phyloP scores from a whole-genome alignment of 1,139 yeast species.

The Diutina rugosa region DNA sequence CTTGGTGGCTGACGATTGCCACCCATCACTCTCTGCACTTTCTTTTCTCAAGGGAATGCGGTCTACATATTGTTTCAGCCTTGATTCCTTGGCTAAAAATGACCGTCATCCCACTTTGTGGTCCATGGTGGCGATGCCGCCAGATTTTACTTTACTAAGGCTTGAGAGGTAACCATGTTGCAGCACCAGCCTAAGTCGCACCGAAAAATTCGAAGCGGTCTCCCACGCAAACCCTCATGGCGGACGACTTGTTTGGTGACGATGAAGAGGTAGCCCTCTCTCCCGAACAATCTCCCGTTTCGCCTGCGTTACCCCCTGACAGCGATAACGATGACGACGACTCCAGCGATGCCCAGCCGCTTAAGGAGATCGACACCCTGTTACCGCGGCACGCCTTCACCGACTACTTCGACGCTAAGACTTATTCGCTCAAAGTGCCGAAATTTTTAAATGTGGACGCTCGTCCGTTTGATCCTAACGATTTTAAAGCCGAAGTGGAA shows the following conservation, averaged over 20 bases:
- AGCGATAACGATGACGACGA: neutral
- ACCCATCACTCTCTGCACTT: too few species aligned
- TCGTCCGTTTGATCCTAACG: slow-evolving; percentile 72
- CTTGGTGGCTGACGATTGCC: neutral
- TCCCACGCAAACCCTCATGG: neutral
- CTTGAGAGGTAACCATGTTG: too few species aligned
- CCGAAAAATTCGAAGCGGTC: neutral
- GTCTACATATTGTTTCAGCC: too few species aligned
- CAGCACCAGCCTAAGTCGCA: neutral
- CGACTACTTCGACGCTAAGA: slow-evolving; percentile 25
- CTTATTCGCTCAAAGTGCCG: slow-evolving; percentile 52
- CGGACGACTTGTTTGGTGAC: slow-evolving; percentile 1
- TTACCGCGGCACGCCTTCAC: slow-evolving; percentile 64
- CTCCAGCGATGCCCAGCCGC: slow-evolving; percentile 4
- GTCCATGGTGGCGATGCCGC: too few species aligned
- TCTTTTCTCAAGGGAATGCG: too few species aligned
- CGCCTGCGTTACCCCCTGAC: neutral
- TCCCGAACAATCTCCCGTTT: neutral
- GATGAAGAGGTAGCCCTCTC: neutral
- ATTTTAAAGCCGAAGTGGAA: slow-evolving; percentile 43
- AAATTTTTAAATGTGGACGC: slow-evolving; percentile 75
- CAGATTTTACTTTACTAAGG: too few species aligned
- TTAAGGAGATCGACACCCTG: slow-evolving; percentile 45
- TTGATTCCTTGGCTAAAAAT: too few species aligned
- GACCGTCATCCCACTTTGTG: too few species aligned